phyloP scores from a whole-genome alignment of 805 yeast species.

The Yamadazyma olivae region DNA sequence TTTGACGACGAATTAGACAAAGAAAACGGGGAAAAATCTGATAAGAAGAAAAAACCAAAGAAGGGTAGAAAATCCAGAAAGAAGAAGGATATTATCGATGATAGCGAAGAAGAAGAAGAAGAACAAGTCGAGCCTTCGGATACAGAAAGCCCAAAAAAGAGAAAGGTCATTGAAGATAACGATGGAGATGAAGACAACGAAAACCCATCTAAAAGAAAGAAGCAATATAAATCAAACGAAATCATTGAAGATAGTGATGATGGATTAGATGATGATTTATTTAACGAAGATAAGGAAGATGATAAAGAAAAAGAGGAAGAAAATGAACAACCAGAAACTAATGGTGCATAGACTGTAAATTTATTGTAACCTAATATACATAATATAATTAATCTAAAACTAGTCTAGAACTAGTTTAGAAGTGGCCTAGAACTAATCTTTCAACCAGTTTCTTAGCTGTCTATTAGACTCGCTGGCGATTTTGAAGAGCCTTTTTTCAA shows the following conservation, averaged over 20 bases:
- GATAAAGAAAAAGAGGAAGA: conserved; percentile 10
- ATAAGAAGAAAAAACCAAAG: conserved; percentile 21
- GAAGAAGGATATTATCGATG: conserved; percentile 32
- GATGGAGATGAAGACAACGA: conserved; percentile 2
- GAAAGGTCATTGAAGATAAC: conserved; percentile 8
- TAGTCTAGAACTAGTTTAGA: not conserved
- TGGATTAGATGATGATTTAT: conserved; percentile 32
- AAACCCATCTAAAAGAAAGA: conserved; percentile 18
- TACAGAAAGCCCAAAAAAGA: not conserved
- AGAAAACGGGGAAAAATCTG: conserved; percentile 28
- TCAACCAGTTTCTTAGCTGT: conserved; percentile 37
- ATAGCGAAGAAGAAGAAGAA: conserved; percentile 28
- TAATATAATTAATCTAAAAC: conserved; percentile 1
- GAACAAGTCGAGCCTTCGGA: conserved; percentile 8
- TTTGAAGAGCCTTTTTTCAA: conserved; percentile 61
- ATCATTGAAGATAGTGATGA: conserved; percentile 48
- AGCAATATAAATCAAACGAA: conserved; percentile 25
- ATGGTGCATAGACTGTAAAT: not conserved
- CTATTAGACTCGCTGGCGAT: conserved; percentile 48
- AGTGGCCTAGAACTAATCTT: conserved; percentile 15
- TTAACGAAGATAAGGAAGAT: conserved; percentile 17
- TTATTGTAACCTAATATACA: not conserved
- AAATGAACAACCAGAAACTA: not conserved
- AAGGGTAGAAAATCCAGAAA: conserved; percentile 16
- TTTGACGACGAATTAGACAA: conserved; percentile 34